Evolutionary conservation across 2,329 filamentous ascomycete species (phyloP), one percentile per base, ranked within the genome.

Genomic region (Ophiostoma sp.): DNA sequence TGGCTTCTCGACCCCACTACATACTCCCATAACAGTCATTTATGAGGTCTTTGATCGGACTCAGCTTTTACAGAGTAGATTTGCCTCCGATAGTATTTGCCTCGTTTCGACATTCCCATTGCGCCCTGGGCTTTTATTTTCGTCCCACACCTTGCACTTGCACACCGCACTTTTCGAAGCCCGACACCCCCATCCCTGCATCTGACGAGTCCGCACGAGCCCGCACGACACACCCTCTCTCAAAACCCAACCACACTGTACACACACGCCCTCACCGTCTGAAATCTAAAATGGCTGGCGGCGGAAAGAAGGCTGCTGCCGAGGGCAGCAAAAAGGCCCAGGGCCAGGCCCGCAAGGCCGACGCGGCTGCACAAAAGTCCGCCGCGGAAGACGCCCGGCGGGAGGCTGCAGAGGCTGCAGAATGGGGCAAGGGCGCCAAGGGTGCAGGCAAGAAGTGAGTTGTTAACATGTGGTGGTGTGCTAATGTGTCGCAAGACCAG

Each of bases 321-420:
- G 93, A 96, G 73, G 93, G 91, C 81, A 90, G 85, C 79, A 98
- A 97, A 82, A 98, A 98, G 83, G 93, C 82, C 2, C 87, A 90
- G 10, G 95, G 94, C 74, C 93, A 97, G 80, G 93, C 94, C 73
- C 87, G 93, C 81, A 98, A 99, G 85, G 93, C 93, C 73, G 93
- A 97, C 67, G 89, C 88, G 3, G 94, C 93, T 0, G 91, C 92
- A 10, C 81, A 86, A 70, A 98, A 98, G 81, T 85, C 89, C 71
- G 92, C 92, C 0, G 88, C 80, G 3, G 89, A 89, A 72, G 86
- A 92, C 54, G 81, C 85, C 52, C 89, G 89, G 80, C 86, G 83
- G 69, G 87, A 87, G 4, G 86, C 83, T 2, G 87, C 80, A 36
- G 94, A 97, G 76, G 86, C 89, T 4, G 84, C 86, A 69, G 84